Conservation (phyloP, 2,329 filamentous ascomycete genomes). For the Trichoderma breve region DNA sequence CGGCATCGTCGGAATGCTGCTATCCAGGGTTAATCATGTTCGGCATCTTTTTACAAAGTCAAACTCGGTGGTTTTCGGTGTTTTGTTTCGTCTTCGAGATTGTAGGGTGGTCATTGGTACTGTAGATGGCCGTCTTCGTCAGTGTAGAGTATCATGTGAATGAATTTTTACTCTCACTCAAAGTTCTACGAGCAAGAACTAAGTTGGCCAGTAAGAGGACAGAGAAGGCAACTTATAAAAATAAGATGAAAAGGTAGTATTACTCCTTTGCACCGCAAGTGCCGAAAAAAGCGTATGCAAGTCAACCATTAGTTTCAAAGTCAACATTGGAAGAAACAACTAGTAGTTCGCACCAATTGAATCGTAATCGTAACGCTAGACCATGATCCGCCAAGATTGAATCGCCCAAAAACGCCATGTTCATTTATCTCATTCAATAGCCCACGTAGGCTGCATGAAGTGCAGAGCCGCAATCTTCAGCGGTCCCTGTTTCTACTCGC, state of each 20-base stretch:
- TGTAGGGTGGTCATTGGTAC: not conserved
- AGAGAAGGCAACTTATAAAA: not conserved
- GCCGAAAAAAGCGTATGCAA: not conserved
- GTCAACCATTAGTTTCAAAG: not conserved
- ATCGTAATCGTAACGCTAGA: not conserved
- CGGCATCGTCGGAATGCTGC: not conserved
- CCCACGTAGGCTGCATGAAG: not conserved
- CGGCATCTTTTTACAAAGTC: not conserved
- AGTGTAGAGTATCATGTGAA: not conserved
- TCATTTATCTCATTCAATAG: not conserved
- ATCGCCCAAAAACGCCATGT: not conserved
- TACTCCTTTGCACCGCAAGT: not conserved
- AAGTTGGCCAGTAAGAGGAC: not conserved
- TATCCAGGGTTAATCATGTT: not conserved
- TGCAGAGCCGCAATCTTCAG: not conserved
- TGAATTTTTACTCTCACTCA: not conserved
- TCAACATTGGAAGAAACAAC: not conserved
- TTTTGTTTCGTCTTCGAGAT: not conserved
- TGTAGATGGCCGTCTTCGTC: not conserved
- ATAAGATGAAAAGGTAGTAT: not conserved
- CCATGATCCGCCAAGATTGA: not conserved
- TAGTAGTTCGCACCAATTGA: not conserved
- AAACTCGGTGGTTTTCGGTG: conserved; percentile 4
- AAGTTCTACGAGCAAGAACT: not conserved
- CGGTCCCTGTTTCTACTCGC: not conserved